Evolutionary conservation across 805 yeast genomes (phyloP), one percentile per base, ranked within the genome.

Genomic region (Wickerhamomyces silvicola): DNA sequence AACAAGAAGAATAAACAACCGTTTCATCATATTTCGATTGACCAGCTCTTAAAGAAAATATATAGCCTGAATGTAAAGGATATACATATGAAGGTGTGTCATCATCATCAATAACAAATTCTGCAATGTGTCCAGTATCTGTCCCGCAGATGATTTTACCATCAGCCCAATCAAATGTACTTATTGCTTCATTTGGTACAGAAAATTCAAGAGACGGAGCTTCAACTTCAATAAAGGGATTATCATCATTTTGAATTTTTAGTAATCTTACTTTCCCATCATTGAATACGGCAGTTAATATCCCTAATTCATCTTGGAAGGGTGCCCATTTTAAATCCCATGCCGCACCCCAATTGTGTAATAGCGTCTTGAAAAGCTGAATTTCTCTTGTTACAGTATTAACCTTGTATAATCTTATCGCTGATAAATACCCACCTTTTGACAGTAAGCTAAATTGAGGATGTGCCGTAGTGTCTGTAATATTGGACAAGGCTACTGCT

Each of bases 251-350:
- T 0, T 48, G 48, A 1, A 76, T 45, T 29, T 63, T 62, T 12
- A 77, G 48, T 5, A 78, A 45, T 35, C 73, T 75, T 5, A 75
- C 50, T 5, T 59, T 50, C 0, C 88, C 88, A 50, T 76, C 81
- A 24, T 72, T 71, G 38, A 74, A 72, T 0, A 63, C 60, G 9
- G 73, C 75, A 5, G 66, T 67, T n/a, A 78, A 42, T 0, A 68
- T 58, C 2, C 75, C 76, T 11, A 68, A 27, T 2, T 41, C 30
- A 49, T 70, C 62, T 33, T 45, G 30, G 55, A 54, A 35, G 2
- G 70, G 63, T 13, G 56, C 42, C 71, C 67, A 64, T n/a, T 52
- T 45, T 21, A 72, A 40, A 30, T 60, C 56, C 27, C 61, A 45
- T 3, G 67, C 53, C 6, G 63, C 68, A 3, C 82, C 82, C 45